Conservation (phyloP, 2,329 filamentous ascomycete species). For the Dichotomopilus funicola region DNA sequence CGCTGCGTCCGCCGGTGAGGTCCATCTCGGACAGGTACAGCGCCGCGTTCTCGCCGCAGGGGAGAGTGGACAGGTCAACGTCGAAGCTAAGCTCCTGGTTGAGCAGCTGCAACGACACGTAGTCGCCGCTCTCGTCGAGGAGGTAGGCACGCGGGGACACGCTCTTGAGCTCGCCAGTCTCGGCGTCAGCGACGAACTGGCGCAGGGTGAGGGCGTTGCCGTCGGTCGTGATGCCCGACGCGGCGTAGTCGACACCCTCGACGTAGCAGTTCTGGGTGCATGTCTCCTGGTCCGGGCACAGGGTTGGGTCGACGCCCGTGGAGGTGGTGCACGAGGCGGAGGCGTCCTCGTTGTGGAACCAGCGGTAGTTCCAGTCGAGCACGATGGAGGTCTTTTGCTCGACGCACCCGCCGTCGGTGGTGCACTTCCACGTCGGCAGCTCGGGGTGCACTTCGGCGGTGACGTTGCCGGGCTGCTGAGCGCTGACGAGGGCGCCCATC, state of each 20-base stretch:
- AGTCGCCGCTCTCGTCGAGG: conserved; percentile 45
- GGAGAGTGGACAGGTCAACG: conserved; percentile 53
- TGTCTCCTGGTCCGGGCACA: conserved; percentile 28
- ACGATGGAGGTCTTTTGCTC: conserved; percentile 4
- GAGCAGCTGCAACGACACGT: conserved; percentile 50
- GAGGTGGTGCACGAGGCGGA: background rate
- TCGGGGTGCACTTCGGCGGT: conserved; percentile 1
- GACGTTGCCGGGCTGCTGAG: background rate
- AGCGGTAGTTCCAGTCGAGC: conserved; percentile 1
- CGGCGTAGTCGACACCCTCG: conserved; percentile 20
- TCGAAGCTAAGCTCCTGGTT: conserved; percentile 57
- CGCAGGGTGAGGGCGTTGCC: conserved; percentile 36
- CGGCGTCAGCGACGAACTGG: conserved; percentile 24
- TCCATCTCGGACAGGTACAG: conserved; percentile 54
- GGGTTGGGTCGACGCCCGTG: background rate
- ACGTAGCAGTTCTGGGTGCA: conserved; percentile 23
- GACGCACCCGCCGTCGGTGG: conserved; percentile 1
- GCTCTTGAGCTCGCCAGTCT: background rate
- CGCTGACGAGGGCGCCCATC: background rate
- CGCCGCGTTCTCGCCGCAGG: conserved; percentile 59
- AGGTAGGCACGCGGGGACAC: conserved; percentile 47
- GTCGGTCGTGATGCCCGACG: conserved; percentile 28
- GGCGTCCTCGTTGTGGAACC: background rate
- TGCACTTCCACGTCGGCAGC: conserved; percentile 3
- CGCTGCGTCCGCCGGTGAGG: conserved; percentile 44